Evolutionary conservation across 306 rosid genomes (phyloP).

Genomic region (Mucuna pruriens): DNA sequence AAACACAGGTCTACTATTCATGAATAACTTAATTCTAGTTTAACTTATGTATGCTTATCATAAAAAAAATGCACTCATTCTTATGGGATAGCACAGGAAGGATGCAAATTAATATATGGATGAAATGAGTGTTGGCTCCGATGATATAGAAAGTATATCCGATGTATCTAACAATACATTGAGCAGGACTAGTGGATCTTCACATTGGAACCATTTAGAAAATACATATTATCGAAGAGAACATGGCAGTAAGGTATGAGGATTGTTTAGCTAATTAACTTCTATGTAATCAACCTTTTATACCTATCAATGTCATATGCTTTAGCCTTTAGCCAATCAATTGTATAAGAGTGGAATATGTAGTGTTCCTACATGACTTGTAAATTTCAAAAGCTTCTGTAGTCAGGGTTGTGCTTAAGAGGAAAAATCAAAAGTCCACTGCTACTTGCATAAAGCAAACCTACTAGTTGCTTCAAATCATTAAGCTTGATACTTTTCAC

Average conservation of each 20-base stretch:
- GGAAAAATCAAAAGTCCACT: too few species aligned
- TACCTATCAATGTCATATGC: background rate
- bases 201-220: constrained; percentile 37
- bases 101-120: constrained; percentile 44
- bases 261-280: background rate
- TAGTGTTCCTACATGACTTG: background rate
- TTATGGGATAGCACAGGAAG: constrained; percentile 36
- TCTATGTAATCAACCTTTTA: background rate
- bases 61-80: background rate
- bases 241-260: constrained; percentile 41
- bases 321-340: constrained; percentile 1
- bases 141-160: constrained; percentile 49
- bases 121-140: constrained; percentile 55
- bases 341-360: background rate
- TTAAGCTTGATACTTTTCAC: background rate
- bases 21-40: constrained; percentile 14
- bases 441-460: background rate
- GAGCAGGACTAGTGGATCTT: constrained; percentile 41
- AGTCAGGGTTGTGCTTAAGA: too few species aligned
- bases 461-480: constrained; percentile 6
- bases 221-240: constrained; percentile 37
- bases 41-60: background rate
- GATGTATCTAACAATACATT: constrained; percentile 49
- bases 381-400: background rate
- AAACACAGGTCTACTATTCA: constrained; percentile 32